Base-by-base conservation (phyloP, 2,329 filamentous ascomycete genomes). In the Colletotrichum magnum region DNA sequence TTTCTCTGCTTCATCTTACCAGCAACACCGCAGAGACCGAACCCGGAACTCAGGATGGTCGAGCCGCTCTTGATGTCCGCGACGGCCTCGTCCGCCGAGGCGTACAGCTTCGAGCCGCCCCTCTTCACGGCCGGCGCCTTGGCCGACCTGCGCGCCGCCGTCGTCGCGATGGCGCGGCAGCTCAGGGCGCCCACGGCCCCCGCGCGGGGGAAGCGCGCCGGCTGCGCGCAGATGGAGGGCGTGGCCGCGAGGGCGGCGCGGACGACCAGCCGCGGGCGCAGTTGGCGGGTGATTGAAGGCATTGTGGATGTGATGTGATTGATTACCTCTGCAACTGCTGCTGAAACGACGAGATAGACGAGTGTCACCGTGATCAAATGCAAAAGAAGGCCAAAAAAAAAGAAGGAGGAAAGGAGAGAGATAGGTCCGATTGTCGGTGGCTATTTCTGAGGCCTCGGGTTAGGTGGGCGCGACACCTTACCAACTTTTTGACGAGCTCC, bases 1-100 rank as follows among this genome's bases (percentile, higher is more conserved):
- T 18, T 18, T 18, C 18, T 18, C 18, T 18, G 18, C 18, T 18
- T 18, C 18, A 58, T 75, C 82, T 63, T 81, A 90, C 89, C 88
- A 63, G 90, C 89, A 18, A 94, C 91, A 72, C 93, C 93, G 73
- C 92, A 95, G 13, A 95, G 86, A n/a, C 93, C 93, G 78, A 95
- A 95, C 1, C 93, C 93, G 16, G 93, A 91, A 76, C 92, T 94
- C 64, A 95, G 83, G 43, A 95, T 84, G 0, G 89, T 92, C 12
- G 89, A 90, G 63, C 92, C 89, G 74, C 92, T 91, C 76, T 90
- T 84, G 65, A 95, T 82, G 76, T 94, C 92, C 3, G 88, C 87
- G 48, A 94, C 87, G 6, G 93, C 93, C 50, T 88, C 88, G 71
- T 92, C 90, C 18, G 92, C 91, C 4, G 84, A 87, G 3, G 77